Base-by-base conservation (phyloP, 1,139 yeast genomes). In the Blastobotrys proliferans region DNA sequence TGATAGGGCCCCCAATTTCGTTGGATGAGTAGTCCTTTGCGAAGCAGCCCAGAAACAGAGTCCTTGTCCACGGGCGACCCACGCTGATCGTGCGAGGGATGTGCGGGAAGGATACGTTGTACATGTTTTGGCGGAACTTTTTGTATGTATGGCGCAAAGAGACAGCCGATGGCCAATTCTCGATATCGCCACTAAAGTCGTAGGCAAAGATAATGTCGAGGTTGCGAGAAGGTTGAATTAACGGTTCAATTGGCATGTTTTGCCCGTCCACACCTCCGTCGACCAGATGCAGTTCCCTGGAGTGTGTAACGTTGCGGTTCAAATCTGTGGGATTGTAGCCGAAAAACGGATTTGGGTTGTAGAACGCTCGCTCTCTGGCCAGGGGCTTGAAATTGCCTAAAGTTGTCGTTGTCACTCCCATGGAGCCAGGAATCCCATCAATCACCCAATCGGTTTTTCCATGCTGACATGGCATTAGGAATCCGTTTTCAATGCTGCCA, bases 181-280 rank as follows among this genome's bases (percentile, higher is more conserved):
- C 78, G 0, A 83, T 73, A 55, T 88, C 95, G 32, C 86, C 92
- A 9, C 90, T 79, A 63, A 83, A 84, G 60, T 88, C 97, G 58
- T 77, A 81, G 0, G 94, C 94, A 62, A 90, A 76, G 29, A 90
- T 73, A n/a, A 83, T 77, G 60, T 88, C 97, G 21, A 87, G 70
- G 11, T 71, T 69, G 60, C 97, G 76, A 36, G 72, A 73, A 8
- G 79, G 75, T 62, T 83, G 90, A 38, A 87, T 61, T 53, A 87
- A 70, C 19, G 97, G 96, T 47, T 75, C 70, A 37, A 86, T 66
- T 9, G 97, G 97, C 27, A 88, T 72, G 61, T 87, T 44, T 13
- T 92, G 16, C 62, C 64, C 65, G 85, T 95, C 64, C 81, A 40
- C 90, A 51, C 96, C 95, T 48, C 96, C 97, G 60, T 88, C 97